Evolutionary conservation across 2,329 filamentous ascomycete genomes (phyloP).

Genomic region (Monilinia vaccinii-corymbosi): DNA sequence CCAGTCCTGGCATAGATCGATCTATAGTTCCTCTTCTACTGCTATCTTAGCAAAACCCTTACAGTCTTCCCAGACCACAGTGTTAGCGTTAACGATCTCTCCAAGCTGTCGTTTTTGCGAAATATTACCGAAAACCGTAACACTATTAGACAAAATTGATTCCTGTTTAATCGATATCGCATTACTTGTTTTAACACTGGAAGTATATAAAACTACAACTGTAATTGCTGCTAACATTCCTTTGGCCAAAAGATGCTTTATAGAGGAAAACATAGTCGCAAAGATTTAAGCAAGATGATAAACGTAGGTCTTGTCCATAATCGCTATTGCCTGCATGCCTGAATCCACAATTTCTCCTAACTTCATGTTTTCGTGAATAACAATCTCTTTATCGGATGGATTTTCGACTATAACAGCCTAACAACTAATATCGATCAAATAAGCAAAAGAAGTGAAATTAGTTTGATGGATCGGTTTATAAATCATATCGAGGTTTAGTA

Average conservation of each 20-base stretch:
- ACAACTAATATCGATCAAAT: neutral
- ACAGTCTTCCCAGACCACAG: neutral
- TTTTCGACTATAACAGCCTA: neutral
- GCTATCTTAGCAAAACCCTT: neutral
- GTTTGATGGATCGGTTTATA: neutral
- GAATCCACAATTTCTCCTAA: neutral
- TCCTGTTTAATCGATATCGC: too few relatives aligned
- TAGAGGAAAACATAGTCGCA: rapidly evolving
- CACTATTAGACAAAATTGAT: neutral
- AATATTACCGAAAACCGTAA: neutral
- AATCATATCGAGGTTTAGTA: neutral
- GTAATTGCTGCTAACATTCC: too few relatives aligned
- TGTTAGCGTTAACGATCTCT: neutral
- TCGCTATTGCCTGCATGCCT: neutral
- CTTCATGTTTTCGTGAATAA: neutral
- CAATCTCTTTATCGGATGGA: neutral
- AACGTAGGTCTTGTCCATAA: neutral
- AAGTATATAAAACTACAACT: too few relatives aligned
- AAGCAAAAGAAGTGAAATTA: neutral
- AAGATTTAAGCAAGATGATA: too few relatives aligned
- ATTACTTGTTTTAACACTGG: too few relatives aligned
- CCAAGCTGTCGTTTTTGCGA: neutral
- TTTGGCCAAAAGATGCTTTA: too few relatives aligned
- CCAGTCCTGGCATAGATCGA: neutral
- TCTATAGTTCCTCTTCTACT: neutral